Evolutionary conservation across 1,139 yeast genomes (phyloP).

Genomic region (Nakaseomyces uthaithaninus): DNA sequence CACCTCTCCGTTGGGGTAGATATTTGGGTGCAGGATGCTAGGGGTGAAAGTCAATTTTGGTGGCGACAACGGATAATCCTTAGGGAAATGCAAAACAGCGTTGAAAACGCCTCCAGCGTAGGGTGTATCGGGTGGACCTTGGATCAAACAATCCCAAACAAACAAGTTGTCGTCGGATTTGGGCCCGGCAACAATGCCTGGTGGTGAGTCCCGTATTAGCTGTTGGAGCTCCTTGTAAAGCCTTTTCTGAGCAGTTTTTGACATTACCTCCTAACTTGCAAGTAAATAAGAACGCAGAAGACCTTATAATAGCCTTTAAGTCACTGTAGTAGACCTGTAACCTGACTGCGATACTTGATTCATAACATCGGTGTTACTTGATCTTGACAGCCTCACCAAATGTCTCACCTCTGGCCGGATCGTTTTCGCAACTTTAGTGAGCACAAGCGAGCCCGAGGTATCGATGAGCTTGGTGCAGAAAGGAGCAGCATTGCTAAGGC

Average conservation of each 20-base stretch:
- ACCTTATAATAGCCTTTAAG: too few relatives aligned
- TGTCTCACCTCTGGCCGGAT: too few relatives aligned
- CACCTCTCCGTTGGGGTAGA: slow-evolving; percentile 89
- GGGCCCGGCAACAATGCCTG: slow-evolving; percentile 94
- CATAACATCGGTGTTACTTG: background rate
- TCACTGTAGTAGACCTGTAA: too few relatives aligned
- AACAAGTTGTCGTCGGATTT: slow-evolving; percentile 71
- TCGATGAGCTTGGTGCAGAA: too few relatives aligned
- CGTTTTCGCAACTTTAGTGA: too few relatives aligned
- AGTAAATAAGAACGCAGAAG: too few relatives aligned
- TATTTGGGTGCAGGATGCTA: slow-evolving; percentile 84
- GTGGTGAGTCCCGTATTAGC: slow-evolving; percentile 78
- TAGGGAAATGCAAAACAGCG: slow-evolving; percentile 74
- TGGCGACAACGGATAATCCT: slow-evolving; percentile 87
- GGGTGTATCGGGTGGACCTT: slow-evolving; percentile 90
- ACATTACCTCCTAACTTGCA: slow-evolving; percentile 16
- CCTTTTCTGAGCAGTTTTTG: slow-evolving; percentile 71
- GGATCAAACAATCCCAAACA: slow-evolving; percentile 83
- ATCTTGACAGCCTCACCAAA: too few relatives aligned
- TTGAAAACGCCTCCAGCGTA: slow-evolving; percentile 92
- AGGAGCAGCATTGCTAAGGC: too few relatives aligned
- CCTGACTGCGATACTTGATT: too few relatives aligned
- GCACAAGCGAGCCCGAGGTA: too few relatives aligned
- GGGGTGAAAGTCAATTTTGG: slow-evolving; percentile 80
- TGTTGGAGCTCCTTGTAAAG: slow-evolving; percentile 85